These are phyloP conservation scores for Sechiopsis laciniata DNA, from an alignment of 306 rosid species.

Conservation along the genomic window DNA sequence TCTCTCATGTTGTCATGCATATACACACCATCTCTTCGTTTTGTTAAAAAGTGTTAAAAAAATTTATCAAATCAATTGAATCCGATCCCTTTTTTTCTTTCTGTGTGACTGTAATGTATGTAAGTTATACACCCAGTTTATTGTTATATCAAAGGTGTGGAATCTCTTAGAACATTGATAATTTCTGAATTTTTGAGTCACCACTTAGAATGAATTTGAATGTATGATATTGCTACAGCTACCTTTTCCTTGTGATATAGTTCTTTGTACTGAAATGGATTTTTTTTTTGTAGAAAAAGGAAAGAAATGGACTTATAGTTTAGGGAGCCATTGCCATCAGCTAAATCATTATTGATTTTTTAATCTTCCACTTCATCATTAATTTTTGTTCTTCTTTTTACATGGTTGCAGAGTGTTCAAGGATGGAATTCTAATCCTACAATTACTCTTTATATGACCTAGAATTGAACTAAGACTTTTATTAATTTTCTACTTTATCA, in stretches of 20 bases:
- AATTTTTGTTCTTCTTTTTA: background rate
- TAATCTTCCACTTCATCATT: background rate
- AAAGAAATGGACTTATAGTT: background rate
- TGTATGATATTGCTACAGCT: background rate
- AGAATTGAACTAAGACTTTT: background rate
- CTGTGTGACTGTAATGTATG: background rate
- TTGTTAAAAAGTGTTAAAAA: background rate
- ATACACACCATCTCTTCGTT: slow-evolving; percentile 7
- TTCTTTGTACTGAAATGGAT: background rate
- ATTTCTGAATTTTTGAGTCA: background rate
- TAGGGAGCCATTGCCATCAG: background rate
- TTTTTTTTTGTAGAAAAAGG: background rate
- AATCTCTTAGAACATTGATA: background rate
- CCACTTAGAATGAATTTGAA: background rate
- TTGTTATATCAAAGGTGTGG: slow-evolving; percentile 1
- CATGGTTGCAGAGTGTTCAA: background rate
- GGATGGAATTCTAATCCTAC: background rate
- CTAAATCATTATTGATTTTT: background rate
- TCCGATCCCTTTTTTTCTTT: background rate
- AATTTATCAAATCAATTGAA: background rate
- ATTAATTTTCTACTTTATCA: background rate
- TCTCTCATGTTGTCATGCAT: background rate
- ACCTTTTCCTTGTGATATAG: too few relatives aligned
- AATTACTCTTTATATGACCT: background rate
- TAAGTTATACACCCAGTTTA: background rate